Conservation (phyloP, 257 asterid species). For the Misopates orontium region DNA sequence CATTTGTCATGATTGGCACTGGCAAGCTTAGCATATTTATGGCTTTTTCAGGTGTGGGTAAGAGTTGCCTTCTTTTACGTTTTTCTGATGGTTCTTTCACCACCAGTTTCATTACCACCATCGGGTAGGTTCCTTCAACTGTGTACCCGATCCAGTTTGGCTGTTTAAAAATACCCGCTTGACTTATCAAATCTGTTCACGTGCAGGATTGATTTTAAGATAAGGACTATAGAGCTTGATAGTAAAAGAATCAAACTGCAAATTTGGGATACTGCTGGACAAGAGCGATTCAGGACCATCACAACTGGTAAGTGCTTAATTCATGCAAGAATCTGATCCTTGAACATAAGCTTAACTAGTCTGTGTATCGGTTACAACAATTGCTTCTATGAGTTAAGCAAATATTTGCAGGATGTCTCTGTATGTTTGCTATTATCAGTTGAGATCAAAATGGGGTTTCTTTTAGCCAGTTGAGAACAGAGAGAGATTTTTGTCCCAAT, state of each 20-base stretch:
- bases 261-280: constrained; percentile 77
- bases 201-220: constrained; percentile 65
- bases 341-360: background rate
- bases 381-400: background rate
- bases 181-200: constrained; percentile 21
- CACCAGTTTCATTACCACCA: constrained; percentile 92
- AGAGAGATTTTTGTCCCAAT: background rate
- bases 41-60: constrained; percentile 68
- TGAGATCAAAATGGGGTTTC: background rate
- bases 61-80: constrained; percentile 98
- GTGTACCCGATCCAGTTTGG: constrained; percentile 6
- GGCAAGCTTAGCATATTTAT: background rate
- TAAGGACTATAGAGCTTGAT: constrained; percentile 68
- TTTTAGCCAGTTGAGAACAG: background rate
- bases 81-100: constrained; percentile 99
- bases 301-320: constrained; percentile 50
- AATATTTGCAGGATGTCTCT: background rate
- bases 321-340: constrained; percentile 2
- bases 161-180: constrained; percentile 17
- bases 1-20: constrained; percentile 14
- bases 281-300: constrained; percentile 69
- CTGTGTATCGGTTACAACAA: constrained; percentile 15
- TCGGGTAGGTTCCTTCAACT: constrained; percentile 47
- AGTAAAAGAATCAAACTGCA: constrained; percentile 64
- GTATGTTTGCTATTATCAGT: background rate